Base-by-base conservation (phyloP, 345 rosid species). In the Aquilaria yunnanensis region DNA sequence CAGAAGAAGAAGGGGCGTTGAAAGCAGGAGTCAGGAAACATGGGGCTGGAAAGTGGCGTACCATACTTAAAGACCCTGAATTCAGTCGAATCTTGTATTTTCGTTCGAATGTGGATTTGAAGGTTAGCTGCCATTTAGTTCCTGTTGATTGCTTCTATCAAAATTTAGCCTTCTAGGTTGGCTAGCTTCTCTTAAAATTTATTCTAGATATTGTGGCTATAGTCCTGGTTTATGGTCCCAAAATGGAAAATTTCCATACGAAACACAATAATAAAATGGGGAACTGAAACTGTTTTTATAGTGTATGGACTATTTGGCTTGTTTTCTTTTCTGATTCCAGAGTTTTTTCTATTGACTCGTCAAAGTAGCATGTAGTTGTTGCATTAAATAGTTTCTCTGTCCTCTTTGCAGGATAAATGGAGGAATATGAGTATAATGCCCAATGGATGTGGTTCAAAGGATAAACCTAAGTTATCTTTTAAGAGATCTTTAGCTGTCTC, bases 41-140 rank as follows among this genome's bases (percentile, higher is more conserved):
- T 59, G 98, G 99, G n/a, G 85, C 96, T 64, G 98, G 96, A 3
- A 89, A 87, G 75, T 95, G 99, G 99, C 90, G 99, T 33, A 95
- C 99, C 2, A 91, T 95, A 72, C 93, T 95, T 56, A 91, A 84
- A 71, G 99, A 91, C 69, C 97, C 99, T 4, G 97, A 95, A 59
- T 95, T 85, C 66, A 95, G 93, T 43, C 57, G 89, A 32, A 85
- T 95, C 51, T 74, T 95, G 78, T 87, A 79, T 80, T 71, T 91
- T 56, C 97, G 97, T 29, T 95, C 99, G 37, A 95, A 95, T 67
- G 97, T 95, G 1, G 99, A 95, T 83, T 97, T 95, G 57, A 95
- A 95, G 93, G 99, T 89, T 69, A 31, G 71, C 50, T 57, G 5
- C 34, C 5, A 2, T 37, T 9, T 37, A 37, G 8, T 37, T 37